Base-by-base conservation (phyloP, 2,329 filamentous ascomycete genomes). In the Eutypa lata region DNA sequence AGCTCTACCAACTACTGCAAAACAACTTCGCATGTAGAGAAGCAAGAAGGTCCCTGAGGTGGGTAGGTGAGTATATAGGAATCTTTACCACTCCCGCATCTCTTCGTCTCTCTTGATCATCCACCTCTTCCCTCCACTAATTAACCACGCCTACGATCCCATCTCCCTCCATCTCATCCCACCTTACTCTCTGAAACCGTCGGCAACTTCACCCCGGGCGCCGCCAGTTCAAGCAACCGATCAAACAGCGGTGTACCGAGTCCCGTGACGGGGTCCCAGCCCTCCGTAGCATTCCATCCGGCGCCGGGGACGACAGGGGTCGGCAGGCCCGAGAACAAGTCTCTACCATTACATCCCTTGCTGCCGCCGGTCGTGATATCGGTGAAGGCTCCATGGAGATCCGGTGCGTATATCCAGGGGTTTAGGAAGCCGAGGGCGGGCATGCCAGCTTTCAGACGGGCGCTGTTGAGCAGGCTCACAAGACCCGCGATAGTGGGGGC, bases 401-500 rank as follows among this genome's bases (percentile, higher is more conserved):
- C 62, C 7, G n/a, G 50, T 50, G 52, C 47, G 59, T 86, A 86
- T 16, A 87, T 68, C 78, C 80, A 83, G 1, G 83, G 82, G 64
- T 86, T 86, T 24, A 87, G 66, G 61, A 84, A 86, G 1, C 83
- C 83, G 60, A 87, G 68, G 0, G 72, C 62, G 7, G 76, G 65
- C 63, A 77, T 77, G 1, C 81, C 80, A n/a, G 72, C 71, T 16
- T 77, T 71, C 47, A 88, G 68, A 31, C 84, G 75, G 21, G 81
- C 78, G 54, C 85, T 82, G 63, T 90, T 90, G 48, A 90, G 67
- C 37, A 88, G 75, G 1, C 81, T 76, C 47, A 90, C 71, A 56
- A 90, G 77, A 14, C 78, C 78, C 0, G 86, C 84, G 48, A 87
- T 79, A 0, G 84, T 73, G 0, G 88, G 88, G 0, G 82, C 72